Percentiles rank a stretch among this genome's conserved stretches.
These are phyloP conservation scores for Mrakia frigida DNA, from an alignment of 768 basidiomycete genomes.

Conservation along the genomic window DNA sequence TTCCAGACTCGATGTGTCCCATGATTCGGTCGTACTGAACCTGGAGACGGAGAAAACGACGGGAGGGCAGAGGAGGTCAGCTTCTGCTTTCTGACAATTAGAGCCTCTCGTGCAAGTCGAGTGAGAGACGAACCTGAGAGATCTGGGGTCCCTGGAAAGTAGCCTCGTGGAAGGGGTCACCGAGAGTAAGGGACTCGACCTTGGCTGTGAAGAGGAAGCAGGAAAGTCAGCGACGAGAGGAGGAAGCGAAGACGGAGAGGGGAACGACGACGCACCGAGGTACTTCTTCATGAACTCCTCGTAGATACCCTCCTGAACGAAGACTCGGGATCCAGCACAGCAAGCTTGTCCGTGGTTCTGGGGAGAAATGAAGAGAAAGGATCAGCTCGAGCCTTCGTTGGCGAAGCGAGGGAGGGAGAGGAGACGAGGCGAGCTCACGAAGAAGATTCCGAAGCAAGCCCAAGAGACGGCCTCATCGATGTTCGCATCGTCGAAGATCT, in stretches of 20 bases:
- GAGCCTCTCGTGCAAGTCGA: too few relatives aligned
- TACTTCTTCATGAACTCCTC: slow-evolving; percentile 33
- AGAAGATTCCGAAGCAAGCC: slow-evolving; percentile 21
- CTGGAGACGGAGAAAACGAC: not conserved
- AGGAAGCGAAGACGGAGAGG: too few relatives aligned
- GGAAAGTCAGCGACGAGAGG: too few relatives aligned
- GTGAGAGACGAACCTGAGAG: slow-evolving; percentile 48
- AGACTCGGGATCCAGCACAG: slow-evolving; percentile 33
- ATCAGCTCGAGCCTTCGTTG: too few relatives aligned
- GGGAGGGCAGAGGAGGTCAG: not conserved
- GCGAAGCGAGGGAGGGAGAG: too few relatives aligned
- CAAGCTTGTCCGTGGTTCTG: slow-evolving; percentile 27
- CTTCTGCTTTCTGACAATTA: not conserved
- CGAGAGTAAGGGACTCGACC: slow-evolving; percentile 55
- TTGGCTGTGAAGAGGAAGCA: slow-evolving; percentile 36
- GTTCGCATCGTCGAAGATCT: slow-evolving; percentile 31
- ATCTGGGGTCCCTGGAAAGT: slow-evolving; percentile 68
- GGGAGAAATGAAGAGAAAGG: too few relatives aligned
- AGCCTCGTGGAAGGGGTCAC: slow-evolving; percentile 61
- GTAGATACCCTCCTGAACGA: slow-evolving; percentile 26
- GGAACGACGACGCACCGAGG: not conserved
- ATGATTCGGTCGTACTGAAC: slow-evolving; percentile 50
- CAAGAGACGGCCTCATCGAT: slow-evolving; percentile 32
- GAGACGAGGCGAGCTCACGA: slow-evolving; percentile 2
- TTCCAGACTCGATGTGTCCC: slow-evolving; percentile 71